phyloP scores from a whole-genome alignment of 441 rosid species.

The Manihot esculenta region DNA sequence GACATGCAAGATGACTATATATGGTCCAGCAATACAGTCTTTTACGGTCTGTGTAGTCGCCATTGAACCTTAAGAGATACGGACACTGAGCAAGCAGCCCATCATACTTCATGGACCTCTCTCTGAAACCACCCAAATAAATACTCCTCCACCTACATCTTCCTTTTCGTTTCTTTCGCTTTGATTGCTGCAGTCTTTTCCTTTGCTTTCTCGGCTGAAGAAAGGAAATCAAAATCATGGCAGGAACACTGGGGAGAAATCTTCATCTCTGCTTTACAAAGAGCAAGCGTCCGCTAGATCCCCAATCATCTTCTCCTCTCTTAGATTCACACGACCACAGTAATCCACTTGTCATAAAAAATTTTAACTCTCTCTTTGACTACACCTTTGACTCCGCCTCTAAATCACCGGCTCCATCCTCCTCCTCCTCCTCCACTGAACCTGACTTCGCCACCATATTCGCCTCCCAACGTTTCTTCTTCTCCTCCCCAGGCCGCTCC shows the following conservation, averaged over 20 bases:
- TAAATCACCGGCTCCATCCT: slow-evolving; percentile 20
- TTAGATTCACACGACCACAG: slow-evolving; percentile 18
- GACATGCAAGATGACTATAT: background rate
- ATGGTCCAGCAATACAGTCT: background rate
- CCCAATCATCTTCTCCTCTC: slow-evolving; percentile 27
- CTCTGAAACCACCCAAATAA: background rate
- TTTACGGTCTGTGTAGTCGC: background rate
- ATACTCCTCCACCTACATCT: background rate
- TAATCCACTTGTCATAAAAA: slow-evolving; percentile 40
- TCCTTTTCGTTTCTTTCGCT: background rate
- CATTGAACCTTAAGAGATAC: too few relatives aligned
- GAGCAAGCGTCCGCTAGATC: slow-evolving; percentile 37
- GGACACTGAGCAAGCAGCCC: too few relatives aligned
- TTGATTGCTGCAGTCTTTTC: too few relatives aligned
- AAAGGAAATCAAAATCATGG: slow-evolving; percentile 28
- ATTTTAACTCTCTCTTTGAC: slow-evolving; percentile 58
- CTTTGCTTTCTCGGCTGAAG: too few relatives aligned
- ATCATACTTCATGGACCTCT: too few relatives aligned
- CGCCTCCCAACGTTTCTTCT: slow-evolving; percentile 85
- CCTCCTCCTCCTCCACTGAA: slow-evolving; percentile 31
- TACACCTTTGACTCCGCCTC: slow-evolving; percentile 27
- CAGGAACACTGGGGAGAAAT: slow-evolving; percentile 43
- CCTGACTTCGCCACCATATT: slow-evolving; percentile 65
- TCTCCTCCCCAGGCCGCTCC: slow-evolving; percentile 85
- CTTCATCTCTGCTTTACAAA: slow-evolving; percentile 63